Conservation (phyloP, 345 rosid species). For the Populus alba region DNA sequence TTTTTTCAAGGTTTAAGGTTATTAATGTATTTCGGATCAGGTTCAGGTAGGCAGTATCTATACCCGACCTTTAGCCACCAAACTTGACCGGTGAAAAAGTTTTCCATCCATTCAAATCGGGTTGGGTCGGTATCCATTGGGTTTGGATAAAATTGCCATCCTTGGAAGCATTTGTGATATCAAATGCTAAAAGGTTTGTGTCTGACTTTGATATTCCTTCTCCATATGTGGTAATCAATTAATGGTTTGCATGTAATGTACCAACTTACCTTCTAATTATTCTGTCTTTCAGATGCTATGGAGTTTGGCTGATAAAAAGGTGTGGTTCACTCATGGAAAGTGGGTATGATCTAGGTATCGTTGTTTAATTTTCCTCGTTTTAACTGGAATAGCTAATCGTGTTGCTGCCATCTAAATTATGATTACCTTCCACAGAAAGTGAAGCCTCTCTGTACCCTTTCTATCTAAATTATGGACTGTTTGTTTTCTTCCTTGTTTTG, state of each 20-base stretch:
- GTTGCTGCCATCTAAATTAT: conserved; percentile 55
- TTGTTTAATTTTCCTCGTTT: conserved; percentile 52
- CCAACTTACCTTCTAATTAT: not conserved
- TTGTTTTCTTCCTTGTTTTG: not conserved
- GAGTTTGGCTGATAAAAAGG: conserved; percentile 92
- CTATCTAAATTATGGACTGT: not conserved
- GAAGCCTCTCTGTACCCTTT: not conserved
- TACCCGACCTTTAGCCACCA: too few species aligned
- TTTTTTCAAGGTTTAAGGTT: too few species aligned
- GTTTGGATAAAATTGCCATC: too few species aligned
- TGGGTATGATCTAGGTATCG: conserved; percentile 62
- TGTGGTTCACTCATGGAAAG: conserved; percentile 70
- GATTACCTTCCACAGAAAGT: conserved; percentile 65
- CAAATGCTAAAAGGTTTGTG: not conserved
- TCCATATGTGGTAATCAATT: not conserved
- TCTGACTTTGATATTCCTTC: not conserved
- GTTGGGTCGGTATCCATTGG: too few species aligned
- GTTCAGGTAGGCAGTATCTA: too few species aligned
- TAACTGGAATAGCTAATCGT: conserved; percentile 58
- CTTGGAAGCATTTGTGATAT: conserved; percentile 22
- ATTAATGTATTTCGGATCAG: too few species aligned
- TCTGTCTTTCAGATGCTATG: conserved; percentile 55
- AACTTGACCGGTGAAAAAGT: too few species aligned
- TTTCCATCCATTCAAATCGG: too few species aligned
- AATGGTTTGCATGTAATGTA: not conserved